A percentile compares a stretch with the other conserved stretches of the same genome.
Conservation (phyloP, 169 alveolate genomes). For the Theileria parva region DNA sequence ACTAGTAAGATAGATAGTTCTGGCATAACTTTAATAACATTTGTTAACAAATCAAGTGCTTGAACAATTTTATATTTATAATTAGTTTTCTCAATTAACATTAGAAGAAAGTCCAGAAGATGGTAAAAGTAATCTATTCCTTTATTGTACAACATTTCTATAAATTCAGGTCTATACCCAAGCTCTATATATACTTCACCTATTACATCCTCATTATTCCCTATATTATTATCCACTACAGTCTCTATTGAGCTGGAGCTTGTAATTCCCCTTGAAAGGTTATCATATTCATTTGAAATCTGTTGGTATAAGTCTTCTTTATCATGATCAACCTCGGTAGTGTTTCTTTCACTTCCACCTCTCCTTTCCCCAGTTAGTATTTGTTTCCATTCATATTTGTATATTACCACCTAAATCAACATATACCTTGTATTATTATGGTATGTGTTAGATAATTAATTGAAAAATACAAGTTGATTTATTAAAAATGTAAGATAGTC, state of each 20-base stretch:
- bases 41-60: constrained; percentile 41
- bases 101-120: constrained; percentile 47
- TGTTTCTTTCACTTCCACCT: too few relatives aligned
- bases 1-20: constrained; percentile 42
- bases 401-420: background rate
- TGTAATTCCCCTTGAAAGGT: background rate
- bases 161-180: constrained; percentile 22
- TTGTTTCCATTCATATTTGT: constrained; percentile 7
- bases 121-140: constrained; percentile 45
- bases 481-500: constrained; percentile 1
- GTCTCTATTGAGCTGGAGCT: too few relatives aligned
- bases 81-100: constrained; percentile 29
- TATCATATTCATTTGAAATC: background rate
- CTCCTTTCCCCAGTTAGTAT: background rate
- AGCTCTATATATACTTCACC: constrained; percentile 17
- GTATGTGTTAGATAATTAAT: background rate
- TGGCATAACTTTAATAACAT: constrained; percentile 39
- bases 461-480: background rate
- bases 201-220: constrained; percentile 7
- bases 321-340: too few relatives aligned
- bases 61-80: constrained; percentile 15
- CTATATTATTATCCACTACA: too few relatives aligned
- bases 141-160: constrained; percentile 18
- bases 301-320: background rate
- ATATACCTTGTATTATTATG: too few relatives aligned